Base-by-base conservation (phyloP, 2,329 filamentous ascomycete genomes). In the Microdochium trichocladiopsis region DNA sequence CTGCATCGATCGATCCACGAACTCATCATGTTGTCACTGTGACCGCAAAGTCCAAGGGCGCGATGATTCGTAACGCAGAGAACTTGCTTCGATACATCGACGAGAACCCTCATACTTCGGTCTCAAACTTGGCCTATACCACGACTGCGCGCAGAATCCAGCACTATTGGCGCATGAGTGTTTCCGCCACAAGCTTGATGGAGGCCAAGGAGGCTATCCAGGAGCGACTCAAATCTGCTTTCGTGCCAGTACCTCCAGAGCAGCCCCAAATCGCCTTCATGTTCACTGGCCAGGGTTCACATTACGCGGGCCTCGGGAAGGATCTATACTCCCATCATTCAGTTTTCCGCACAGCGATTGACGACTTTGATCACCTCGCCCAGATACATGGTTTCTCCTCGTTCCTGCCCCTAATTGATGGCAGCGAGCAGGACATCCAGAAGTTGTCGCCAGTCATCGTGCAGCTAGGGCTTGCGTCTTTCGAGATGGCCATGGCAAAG, bases 111-210 rank as follows among this genome's bases (percentile, higher is more conserved):
- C 73, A 79, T 4, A 74, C 74, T 1, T 76, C 79, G 0, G 63
- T 87, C 14, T 71, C 77, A 1, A 72, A 81, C 54, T 67, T 89
- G 2, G 78, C 84, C 0, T 89, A 88, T 66, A 86, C 83, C 1
- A 84, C 82, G 1, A 88, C 84, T 4, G 87, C 86, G 14, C 77
- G 84, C 22, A 77, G 78, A 47, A 77, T 82, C 11, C 83, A 86
- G 56, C 78, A 84, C 64, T 72, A 76, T 58, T 79, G 76, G 69
- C 75, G 81, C 25, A 71, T 81, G 63, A 75, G 72, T 43, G 71
- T 79, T 45, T 64, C 71, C 3, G 76, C 70, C 0, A 63, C 65
- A 5, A 69, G 70, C 51, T 56, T 76, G 2, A 51, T 61, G 0
- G 75, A 78, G 55, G 74, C 75, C 1, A 68, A 70, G 56, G 62